A percentile compares a stretch with the other conserved stretches of the same genome.
Evolutionary conservation across 257 asterid species (phyloP).

Genomic region (Solanum pennellii): DNA sequence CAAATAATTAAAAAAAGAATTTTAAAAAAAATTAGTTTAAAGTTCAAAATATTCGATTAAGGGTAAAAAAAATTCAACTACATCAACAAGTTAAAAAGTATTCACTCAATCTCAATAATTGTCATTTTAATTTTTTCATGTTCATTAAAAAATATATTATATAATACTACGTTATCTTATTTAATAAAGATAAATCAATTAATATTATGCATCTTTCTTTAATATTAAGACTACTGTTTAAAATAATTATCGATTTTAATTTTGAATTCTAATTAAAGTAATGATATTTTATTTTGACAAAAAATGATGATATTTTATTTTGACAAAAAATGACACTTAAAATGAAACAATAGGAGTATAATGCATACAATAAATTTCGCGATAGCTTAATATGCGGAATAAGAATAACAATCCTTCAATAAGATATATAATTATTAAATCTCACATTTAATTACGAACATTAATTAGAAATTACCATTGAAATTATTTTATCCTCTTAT

Average conservation of each 20-base stretch:
- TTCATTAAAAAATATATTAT: no score
- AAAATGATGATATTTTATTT: not conserved
- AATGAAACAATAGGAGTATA: not conserved
- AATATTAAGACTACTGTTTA: not conserved
- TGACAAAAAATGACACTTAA: not conserved
- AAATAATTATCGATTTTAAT: not conserved
- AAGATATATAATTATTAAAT: not conserved
- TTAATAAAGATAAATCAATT: not conserved
- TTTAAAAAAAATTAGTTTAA: not conserved
- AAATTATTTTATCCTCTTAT: not conserved
- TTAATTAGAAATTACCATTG: not conserved
- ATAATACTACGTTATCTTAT: not conserved
- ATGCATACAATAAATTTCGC: not conserved
- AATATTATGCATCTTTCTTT: not conserved
- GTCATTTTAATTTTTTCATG: not conserved
- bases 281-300: not conserved
- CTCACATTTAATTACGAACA: not conserved
- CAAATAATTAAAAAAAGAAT: not conserved
- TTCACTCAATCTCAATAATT: not conserved
- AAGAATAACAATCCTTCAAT: not conserved
- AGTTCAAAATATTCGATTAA: not conserved
- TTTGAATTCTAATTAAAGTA: not conserved
- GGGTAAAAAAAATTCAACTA: not conserved
- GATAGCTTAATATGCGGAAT: not conserved
- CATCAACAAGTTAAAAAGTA: no score